Evolutionary conservation across 1,284 basidiomycete species (phyloP).

Genomic region (Leccinum glutinopallens): DNA sequence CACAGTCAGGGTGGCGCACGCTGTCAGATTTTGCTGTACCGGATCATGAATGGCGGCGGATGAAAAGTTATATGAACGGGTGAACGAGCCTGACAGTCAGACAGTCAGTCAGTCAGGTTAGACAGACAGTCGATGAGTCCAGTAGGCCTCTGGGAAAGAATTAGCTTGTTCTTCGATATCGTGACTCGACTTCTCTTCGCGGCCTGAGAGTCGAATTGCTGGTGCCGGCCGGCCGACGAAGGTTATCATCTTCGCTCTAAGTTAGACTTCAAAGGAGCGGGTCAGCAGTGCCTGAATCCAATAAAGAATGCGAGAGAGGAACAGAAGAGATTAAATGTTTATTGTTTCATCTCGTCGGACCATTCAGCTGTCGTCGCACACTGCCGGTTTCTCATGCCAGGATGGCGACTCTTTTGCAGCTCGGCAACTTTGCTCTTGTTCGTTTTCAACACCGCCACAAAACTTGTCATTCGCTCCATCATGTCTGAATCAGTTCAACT

Average conservation of each 20-base stretch:
- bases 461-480: constrained; percentile 21
- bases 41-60: not conserved
- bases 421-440: constrained; percentile 10
- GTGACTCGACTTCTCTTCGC: constrained; percentile 20
- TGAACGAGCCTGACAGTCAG: not conserved
- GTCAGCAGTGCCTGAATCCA: constrained; percentile 12
- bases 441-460: constrained; percentile 16
- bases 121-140: not conserved
- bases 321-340: constrained; percentile 4
- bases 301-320: constrained; percentile 24
- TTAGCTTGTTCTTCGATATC: not conserved
- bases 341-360: constrained; percentile 24
- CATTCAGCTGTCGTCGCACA: constrained; percentile 23
- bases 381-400: constrained; percentile 26
- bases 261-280: constrained; percentile 15
- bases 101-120: not conserved
- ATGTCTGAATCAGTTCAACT: constrained; percentile 16
- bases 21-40: not conserved
- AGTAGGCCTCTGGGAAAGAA: not conserved
- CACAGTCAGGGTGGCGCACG: not conserved
- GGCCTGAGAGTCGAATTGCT: constrained; percentile 17
- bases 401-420: constrained; percentile 7
- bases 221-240: constrained; percentile 23
- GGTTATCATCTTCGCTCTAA: constrained; percentile 29
- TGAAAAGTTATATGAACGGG: not conserved